Evolutionary conservation across 139 green algal species (phyloP).

Genomic region (Closterium sp.): DNA sequence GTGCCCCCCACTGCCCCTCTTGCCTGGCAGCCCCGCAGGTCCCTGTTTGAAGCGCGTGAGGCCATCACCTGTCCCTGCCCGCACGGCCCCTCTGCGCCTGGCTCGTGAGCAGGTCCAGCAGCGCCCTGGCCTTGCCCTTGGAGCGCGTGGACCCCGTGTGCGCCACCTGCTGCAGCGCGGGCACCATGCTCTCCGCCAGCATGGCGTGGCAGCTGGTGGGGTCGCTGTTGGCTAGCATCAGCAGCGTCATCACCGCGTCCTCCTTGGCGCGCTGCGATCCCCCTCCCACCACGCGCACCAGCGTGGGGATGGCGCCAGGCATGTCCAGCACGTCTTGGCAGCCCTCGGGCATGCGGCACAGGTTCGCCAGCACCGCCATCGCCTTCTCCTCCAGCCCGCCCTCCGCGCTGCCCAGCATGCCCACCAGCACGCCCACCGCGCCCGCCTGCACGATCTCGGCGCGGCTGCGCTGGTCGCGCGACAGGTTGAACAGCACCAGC

Average conservation of each 20-base stretch:
- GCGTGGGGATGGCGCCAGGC: background rate
- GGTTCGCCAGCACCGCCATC: background rate
- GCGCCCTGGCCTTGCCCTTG: constrained; percentile 18
- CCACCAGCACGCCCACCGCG: constrained; percentile 23
- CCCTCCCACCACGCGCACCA: background rate
- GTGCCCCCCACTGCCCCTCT: too few relatives aligned
- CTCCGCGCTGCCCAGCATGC: background rate
- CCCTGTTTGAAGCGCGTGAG: too few relatives aligned
- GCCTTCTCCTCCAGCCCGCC: background rate
- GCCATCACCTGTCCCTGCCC: background rate
- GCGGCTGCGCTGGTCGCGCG: background rate
- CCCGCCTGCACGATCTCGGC: constrained; percentile 26
- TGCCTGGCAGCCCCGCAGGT: too few relatives aligned
- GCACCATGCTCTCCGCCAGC: background rate
- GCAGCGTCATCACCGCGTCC: constrained; percentile 16
- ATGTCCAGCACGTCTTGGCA: background rate
- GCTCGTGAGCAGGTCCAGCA: background rate
- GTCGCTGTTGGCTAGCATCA: background rate
- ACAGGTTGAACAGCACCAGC: constrained; percentile 28
- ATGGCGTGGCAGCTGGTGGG: background rate
- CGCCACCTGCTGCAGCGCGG: constrained; percentile 8
- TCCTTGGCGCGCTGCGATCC: constrained; percentile 9
- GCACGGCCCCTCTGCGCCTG: background rate
- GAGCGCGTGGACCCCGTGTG: background rate
- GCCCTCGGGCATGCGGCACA: constrained; percentile 5